Percentiles rank a stretch among this genome's conserved stretches.
Conservation (phyloP, 1,284 basidiomycete species). For the Ustilago loliicola region DNA sequence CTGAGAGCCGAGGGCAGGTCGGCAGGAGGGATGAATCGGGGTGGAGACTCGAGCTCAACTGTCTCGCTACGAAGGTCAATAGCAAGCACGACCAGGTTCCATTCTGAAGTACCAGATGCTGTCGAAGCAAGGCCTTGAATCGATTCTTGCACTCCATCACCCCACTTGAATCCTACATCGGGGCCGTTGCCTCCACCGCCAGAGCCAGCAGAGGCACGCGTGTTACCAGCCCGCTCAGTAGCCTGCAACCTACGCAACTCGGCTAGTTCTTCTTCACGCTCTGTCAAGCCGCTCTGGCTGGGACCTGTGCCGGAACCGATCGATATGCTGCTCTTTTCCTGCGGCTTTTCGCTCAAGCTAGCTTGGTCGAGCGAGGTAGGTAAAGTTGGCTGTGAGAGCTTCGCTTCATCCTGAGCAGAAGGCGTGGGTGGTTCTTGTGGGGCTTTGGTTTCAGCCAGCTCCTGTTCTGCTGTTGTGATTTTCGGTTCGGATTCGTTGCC, state of each 20-base stretch:
- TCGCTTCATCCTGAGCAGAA: not conserved
- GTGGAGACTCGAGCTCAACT: conserved; percentile 49
- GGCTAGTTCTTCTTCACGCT: conserved; percentile 49
- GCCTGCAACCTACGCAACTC: conserved; percentile 47
- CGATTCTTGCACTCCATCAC: conserved; percentile 49
- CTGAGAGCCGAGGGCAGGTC: conserved; percentile 36
- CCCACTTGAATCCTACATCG: conserved; percentile 48
- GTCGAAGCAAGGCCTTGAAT: conserved; percentile 45
- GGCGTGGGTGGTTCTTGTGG: conserved; percentile 36
- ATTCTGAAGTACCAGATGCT: conserved; percentile 53
- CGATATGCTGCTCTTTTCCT: conserved; percentile 30
- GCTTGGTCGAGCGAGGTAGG: conserved; percentile 37
- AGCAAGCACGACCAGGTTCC: conserved; percentile 57
- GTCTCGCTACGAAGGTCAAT: conserved; percentile 52
- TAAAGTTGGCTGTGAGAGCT: conserved; percentile 45
- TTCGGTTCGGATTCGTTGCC: conserved; percentile 16
- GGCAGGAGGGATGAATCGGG: conserved; percentile 44
- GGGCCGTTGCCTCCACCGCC: conserved; percentile 13
- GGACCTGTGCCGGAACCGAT: conserved; percentile 37
- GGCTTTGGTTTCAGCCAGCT: conserved; percentile 31
- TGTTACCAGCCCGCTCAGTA: conserved; percentile 27
- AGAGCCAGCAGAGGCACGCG: conserved; percentile 1
- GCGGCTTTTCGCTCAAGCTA: conserved; percentile 5
- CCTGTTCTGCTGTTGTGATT: conserved; percentile 35
- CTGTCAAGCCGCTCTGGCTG: conserved; percentile 26